Percentiles rank a stretch among this genome's conserved stretches.
These are phyloP conservation scores for Cyclostephanos tholiformis DNA, from an alignment of 108 stramenopile species.

Conservation along the genomic window DNA sequence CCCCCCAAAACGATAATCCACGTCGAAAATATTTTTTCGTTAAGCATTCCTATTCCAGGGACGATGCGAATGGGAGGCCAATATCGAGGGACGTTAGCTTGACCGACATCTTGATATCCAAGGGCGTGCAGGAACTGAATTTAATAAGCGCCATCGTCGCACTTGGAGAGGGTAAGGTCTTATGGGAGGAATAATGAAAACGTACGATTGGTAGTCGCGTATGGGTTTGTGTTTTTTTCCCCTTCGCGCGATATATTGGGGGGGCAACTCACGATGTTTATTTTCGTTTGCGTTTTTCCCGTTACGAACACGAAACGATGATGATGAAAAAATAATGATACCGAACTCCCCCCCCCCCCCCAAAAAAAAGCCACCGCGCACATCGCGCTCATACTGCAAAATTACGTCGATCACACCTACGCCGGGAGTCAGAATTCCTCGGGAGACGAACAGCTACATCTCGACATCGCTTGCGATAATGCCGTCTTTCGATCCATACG, in stretches of 20 bases:
- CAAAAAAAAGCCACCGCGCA: conserved; percentile 50
- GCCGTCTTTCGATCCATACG: conserved; percentile 59
- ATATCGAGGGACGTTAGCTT: conserved; percentile 37
- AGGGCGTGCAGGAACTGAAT: conserved; percentile 32
- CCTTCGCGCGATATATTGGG: neutral
- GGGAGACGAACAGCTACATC: conserved; percentile 84
- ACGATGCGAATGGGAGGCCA: conserved; percentile 30
- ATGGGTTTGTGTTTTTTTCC: too few relatives aligned
- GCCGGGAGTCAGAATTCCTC: conserved; percentile 78
- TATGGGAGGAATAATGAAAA: too few relatives aligned
- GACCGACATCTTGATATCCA: conserved; percentile 40
- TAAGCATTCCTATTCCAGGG: conserved; percentile 22
- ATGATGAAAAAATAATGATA: neutral
- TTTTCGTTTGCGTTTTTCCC: neutral
- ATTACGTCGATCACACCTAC: conserved; percentile 62
- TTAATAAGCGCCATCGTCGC: conserved; percentile 49
- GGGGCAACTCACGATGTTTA: neutral
- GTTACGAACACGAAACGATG: neutral
- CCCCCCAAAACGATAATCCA: too few relatives aligned
- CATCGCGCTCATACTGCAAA: conserved; percentile 53
- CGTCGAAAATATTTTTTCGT: too few relatives aligned
- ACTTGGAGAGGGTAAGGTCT: conserved; percentile 47
- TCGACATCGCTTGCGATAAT: conserved; percentile 82
- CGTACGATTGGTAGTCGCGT: too few relatives aligned
- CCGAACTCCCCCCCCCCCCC: neutral